Evolutionary conservation across 306 rosid species (phyloP), one percentile per base, ranked within the genome.

Genomic region (Prosopis cineraria): DNA sequence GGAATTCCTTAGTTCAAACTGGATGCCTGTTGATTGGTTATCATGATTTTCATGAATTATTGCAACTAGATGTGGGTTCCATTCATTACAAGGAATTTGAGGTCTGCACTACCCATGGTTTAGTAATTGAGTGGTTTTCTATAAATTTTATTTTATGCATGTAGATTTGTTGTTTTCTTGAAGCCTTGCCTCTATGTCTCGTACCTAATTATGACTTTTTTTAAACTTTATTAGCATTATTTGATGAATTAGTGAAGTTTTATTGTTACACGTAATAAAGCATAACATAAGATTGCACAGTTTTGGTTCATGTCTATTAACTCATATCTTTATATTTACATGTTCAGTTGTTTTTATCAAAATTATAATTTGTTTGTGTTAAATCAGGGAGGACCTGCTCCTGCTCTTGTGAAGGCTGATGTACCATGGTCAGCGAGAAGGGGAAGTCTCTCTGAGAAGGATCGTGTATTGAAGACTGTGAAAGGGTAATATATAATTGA

Each of bases 381-480:
- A 31, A 87, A 62, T 74, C 85, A 93, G 98, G 97, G 91, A 65
- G 97, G 94, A 69, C 83, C 97, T 71, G 79, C 91, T 80, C 82
- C 91, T n/a, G 79, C 89, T 53, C 82, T 96, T 64, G 86, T 86
- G 79, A 93, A 93, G 87, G 99, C 98, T 41, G 97, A 90, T 71
- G 90, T 90, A 69, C 99, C 98, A 56, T 96, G 99, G 99, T 96
- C 98, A 62, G 94, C 89, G 33, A 91, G 93, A 84, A 96, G 85
- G 84, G 99, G 85, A 79, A 89, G 48, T 74, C 90, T 91, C 39
- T 91, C 98, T 76, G 99, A 96, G 0, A 91, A 90, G 79, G 98
- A 93, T 60, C 98, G 98, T 71, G 99, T 93, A 45, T 73, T 90
- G 85, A 96, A 93, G 89, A 93, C 98, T 52, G 91, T 93, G 12